phyloP scores from a whole-genome alignment of 306 rosid genomes.

The Rosa chinensis region DNA sequence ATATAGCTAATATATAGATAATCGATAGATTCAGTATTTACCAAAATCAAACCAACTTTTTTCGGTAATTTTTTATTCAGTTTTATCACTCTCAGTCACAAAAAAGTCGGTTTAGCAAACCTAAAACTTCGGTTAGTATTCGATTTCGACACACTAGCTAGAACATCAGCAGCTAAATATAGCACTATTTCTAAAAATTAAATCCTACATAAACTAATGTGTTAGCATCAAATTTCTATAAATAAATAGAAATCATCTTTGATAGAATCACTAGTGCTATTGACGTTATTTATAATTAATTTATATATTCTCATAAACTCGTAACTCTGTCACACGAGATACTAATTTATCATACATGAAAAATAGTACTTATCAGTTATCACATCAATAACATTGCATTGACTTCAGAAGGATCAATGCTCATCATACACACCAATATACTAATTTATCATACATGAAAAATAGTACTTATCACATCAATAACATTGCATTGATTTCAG shows the following conservation, averaged over 20 bases:
- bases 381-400: background rate
- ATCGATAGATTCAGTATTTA: too few relatives aligned
- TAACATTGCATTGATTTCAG: background rate
- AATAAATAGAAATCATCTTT: too few relatives aligned
- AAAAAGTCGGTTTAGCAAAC: too few relatives aligned
- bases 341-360: background rate
- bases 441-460: background rate
- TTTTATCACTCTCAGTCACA: too few relatives aligned
- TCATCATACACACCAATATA: background rate
- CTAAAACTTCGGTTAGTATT: too few relatives aligned
- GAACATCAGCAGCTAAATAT: background rate
- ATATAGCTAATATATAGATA: too few relatives aligned
- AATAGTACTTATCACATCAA: background rate
- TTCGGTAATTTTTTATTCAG: too few relatives aligned
- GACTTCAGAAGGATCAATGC: background rate
- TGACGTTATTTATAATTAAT: background rate
- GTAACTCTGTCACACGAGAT: background rate
- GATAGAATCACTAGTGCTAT: background rate
- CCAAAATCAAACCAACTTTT: too few relatives aligned
- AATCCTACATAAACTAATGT: background rate
- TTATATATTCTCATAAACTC: background rate
- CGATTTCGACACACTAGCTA: background rate
- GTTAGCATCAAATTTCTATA: too few relatives aligned
- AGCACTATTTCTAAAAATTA: background rate
- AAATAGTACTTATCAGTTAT: background rate